A percentile compares a stretch with the other conserved stretches of the same genome.
Evolutionary conservation across 257 asterid genomes (phyloP).

Genomic region (Mitragyna speciosa): DNA sequence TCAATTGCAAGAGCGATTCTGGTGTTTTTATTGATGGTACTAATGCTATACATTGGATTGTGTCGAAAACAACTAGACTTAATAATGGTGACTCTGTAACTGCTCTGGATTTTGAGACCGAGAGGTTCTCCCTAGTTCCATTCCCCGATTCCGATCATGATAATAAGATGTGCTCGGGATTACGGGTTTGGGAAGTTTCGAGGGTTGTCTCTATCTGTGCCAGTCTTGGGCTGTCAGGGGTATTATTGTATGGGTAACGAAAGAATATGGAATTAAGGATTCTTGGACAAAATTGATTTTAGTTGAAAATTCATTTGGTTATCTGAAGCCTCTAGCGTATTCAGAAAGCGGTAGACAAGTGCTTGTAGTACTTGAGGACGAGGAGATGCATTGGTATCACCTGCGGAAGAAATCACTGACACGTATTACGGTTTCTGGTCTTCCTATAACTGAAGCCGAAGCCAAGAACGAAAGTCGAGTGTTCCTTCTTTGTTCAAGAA

Average conservation of each 20-base stretch:
- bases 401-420: background rate
- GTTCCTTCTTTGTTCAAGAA: no score
- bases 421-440: background rate
- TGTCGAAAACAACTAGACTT: background rate
- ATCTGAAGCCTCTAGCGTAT: background rate
- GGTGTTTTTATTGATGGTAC: background rate
- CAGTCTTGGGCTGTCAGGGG: no score
- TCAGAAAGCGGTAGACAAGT: background rate
- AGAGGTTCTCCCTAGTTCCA: background rate
- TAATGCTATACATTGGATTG: background rate
- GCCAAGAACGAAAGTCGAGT: no score
- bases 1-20: background rate
- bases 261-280: background rate
- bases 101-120: background rate
- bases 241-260: no score
- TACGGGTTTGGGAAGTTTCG: no score
- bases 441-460: no score
- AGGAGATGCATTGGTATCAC: background rate
- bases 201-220: no score
- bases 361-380: no score
- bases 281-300: background rate
- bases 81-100: background rate
- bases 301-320: no score
- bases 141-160: background rate
- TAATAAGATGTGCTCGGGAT: no score